These are phyloP conservation scores for Nemania sp. DNA, from an alignment of 2,329 filamentous ascomycete species.

Conservation along the genomic window DNA sequence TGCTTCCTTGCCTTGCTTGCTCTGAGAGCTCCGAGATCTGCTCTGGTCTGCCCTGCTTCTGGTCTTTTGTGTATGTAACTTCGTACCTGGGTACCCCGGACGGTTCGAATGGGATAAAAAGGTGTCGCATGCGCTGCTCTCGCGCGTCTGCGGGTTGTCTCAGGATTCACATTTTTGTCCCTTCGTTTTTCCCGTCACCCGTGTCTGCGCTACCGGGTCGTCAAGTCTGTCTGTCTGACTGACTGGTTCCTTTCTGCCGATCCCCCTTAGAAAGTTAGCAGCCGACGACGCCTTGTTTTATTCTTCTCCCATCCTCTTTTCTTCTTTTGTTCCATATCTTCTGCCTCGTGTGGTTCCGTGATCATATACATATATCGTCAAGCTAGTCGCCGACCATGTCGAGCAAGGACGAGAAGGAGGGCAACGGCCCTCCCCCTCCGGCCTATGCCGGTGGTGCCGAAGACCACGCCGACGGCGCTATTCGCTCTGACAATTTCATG, in stretches of 20 bases:
- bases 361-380: neutral
- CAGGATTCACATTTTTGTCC: slow-evolving; percentile 5
- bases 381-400: slow-evolving; percentile 27
- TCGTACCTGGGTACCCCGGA: too few species aligned
- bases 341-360: neutral
- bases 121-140: slow-evolving; percentile 21
- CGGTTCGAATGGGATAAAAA: slow-evolving; percentile 18
- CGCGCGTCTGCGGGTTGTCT: neutral
- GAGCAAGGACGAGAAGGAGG: slow-evolving; percentile 38
- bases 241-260: too few species aligned
- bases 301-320: neutral
- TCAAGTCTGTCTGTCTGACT: slow-evolving; percentile 5
- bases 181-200: slow-evolving; percentile 5
- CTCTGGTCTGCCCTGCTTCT: too few species aligned
- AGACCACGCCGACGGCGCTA: slow-evolving; percentile 25
- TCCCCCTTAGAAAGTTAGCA: slow-evolving; percentile 6
- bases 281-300: neutral
- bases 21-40: too few species aligned
- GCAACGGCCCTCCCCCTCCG: slow-evolving; percentile 32
- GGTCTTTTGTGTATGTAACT: too few species aligned
- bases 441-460: slow-evolving; percentile 25
- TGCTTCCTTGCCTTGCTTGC: too few species aligned
- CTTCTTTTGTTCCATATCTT: neutral
- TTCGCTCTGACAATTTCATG: slow-evolving; percentile 36
- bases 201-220: slow-evolving; percentile 1